Base-by-base conservation (phyloP, 2,329 filamentous ascomycete genomes). In the Exophiala sideris region DNA sequence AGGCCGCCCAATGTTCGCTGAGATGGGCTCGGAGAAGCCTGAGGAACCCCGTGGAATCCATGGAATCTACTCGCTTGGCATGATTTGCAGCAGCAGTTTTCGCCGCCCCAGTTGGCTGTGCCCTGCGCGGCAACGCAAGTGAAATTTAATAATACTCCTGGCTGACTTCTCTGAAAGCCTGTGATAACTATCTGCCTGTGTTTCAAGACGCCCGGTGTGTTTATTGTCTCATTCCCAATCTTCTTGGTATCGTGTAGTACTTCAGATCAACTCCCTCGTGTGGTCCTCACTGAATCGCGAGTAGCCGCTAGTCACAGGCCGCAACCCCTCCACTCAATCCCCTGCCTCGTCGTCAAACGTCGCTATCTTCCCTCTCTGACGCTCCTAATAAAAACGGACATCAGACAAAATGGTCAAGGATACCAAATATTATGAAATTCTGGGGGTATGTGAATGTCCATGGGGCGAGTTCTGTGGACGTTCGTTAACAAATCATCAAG, bases 401-500 rank as follows among this genome's bases (percentile, higher is more conserved):
- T 32, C 35, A 20, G 24, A 11, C 56, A 76, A 63, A 61, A 78
- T 78, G 76, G 76, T 78, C 55, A 78, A 77, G 64, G 76, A 79
- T 59, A 76, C 74, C 45, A 75, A 75, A 63, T 73, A 70, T 54
- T 78, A 78, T 61, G 76, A 78, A 32, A 64, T 67, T 52, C 65
- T 78, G 36, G 75, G 75, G 68, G 75, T 78, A 70, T 59, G 73
- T 66, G 39, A n/a, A 7, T 47, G 10, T 14, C 20, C 33, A 36
- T 29, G 50, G 52, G 60, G 16, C 16, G 24, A 29, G 24, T 8
- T 8, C 5, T 29, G 5, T 8, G 24, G 7, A 29, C 24, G 7
- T 29, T 29, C 24, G 24, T 52, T 66, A 55, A 71, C 66, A 32
- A 52, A 63, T 55, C 52, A 42, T 39, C 24, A 63, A 95, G 89